phyloP scores from a whole-genome alignment of 1,139 yeast genomes.

The Protomyces inundatus region DNA sequence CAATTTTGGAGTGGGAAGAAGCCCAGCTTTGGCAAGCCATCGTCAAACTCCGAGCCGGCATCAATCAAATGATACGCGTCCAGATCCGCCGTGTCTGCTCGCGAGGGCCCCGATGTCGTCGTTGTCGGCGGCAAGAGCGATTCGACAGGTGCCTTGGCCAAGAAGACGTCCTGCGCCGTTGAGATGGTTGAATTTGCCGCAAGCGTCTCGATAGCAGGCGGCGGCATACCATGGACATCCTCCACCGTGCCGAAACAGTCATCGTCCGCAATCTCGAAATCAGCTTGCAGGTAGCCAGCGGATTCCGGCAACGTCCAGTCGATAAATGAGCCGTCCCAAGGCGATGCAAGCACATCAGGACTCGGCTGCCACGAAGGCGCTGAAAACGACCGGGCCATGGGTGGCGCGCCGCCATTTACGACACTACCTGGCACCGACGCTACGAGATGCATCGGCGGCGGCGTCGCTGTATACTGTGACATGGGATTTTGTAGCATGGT shows the following conservation, averaged over 20 bases:
- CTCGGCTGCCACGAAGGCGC: constrained; percentile 17
- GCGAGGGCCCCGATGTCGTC: constrained; percentile 6
- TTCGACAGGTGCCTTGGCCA: neutral
- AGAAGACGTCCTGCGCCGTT: neutral
- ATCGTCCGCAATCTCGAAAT: constrained; percentile 9
- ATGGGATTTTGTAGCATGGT: neutral
- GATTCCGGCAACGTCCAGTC: constrained; percentile 25
- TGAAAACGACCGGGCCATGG: constrained; percentile 17
- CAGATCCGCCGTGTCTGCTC: neutral
- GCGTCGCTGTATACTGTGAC: neutral
- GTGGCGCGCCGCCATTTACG: neutral
- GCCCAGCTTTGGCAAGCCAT: constrained; percentile 17
- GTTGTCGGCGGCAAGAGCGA: neutral
- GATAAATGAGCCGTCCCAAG: constrained; percentile 12
- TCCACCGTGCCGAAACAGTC: constrained; percentile 13
- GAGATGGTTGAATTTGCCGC: neutral
- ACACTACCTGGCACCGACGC: neutral
- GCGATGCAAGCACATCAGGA: neutral
- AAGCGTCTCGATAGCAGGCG: neutral
- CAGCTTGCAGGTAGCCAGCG: constrained; percentile 19
- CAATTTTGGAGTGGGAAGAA: constrained; percentile 5
- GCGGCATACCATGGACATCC: neutral
- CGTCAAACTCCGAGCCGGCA: constrained; percentile 15
- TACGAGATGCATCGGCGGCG: neutral
- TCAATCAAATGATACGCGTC: neutral